Percentiles rank a stretch among this genome's conserved stretches.
These are phyloP conservation scores for Didymella keratinophila DNA, from an alignment of 2,329 filamentous ascomycete species.

Conservation along the genomic window DNA sequence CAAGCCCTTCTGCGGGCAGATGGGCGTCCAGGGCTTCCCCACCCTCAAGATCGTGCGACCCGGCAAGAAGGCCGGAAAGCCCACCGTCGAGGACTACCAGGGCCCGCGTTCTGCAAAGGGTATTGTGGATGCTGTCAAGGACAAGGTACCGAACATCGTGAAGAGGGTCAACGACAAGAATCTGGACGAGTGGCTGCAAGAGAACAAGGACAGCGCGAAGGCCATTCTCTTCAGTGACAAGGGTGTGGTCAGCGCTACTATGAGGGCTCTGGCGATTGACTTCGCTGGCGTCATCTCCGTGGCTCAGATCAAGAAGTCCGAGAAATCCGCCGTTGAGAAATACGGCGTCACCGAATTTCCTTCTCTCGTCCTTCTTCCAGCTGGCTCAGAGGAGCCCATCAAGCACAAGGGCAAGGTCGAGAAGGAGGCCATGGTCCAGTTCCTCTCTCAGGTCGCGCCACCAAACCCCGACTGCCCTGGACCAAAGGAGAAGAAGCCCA, in stretches of 20 bases:
- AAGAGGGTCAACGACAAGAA: constrained; percentile 81
- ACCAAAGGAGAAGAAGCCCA: constrained; percentile 55
- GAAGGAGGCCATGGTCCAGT: constrained; percentile 81
- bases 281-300: constrained; percentile 82
- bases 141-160: constrained; percentile 92
- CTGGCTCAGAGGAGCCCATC: constrained; percentile 71
- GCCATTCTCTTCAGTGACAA: constrained; percentile 94
- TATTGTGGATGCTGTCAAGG: constrained; percentile 84
- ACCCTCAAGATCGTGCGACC: constrained; percentile 94
- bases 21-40: constrained; percentile 93
- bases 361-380: constrained; percentile 79
- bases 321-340: constrained; percentile 72
- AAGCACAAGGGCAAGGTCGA: constrained; percentile 84
- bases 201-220: constrained; percentile 75
- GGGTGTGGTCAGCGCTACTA: constrained; percentile 80
- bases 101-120: constrained; percentile 82
- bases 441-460: constrained; percentile 78
- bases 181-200: constrained; percentile 74
- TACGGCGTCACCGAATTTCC: constrained; percentile 84
- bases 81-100: constrained; percentile 88
- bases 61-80: constrained; percentile 79
- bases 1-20: constrained; percentile 82
- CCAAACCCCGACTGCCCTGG: constrained; percentile 81
- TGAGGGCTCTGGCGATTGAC: constrained; percentile 88
- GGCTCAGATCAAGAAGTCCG: constrained; percentile 84